A percentile compares a stretch with the other conserved stretches of the same genome.
Conservation (phyloP, 1,284 basidiomycete species). For the Apiotrichum siamense region DNA sequence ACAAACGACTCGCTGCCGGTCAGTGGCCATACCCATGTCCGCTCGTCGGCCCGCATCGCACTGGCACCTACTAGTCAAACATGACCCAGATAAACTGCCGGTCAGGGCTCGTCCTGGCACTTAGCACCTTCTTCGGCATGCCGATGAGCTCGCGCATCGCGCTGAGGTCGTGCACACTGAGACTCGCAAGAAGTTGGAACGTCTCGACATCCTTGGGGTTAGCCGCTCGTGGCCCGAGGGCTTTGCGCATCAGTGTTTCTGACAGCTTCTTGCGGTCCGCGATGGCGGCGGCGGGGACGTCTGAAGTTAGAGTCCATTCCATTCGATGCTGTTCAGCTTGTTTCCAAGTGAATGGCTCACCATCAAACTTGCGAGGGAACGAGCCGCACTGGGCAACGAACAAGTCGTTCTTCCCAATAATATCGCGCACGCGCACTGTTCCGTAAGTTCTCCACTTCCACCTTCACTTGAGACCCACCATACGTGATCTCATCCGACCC, state of each 20-base stretch:
- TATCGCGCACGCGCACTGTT: conserved; percentile 43
- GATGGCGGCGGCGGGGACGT: conserved; percentile 26
- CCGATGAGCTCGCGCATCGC: conserved; percentile 49
- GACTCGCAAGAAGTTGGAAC: conserved; percentile 39
- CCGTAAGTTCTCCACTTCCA: neutral
- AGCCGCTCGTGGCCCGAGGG: conserved; percentile 20
- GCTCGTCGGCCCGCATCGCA: no score
- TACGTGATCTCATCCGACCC: conserved; percentile 4
- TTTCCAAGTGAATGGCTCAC: neutral
- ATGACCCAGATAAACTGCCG: conserved; percentile 9
- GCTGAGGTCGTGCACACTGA: conserved; percentile 46
- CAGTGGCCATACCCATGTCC: no score
- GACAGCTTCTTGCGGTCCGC: conserved; percentile 15
- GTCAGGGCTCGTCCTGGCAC: conserved; percentile 21
- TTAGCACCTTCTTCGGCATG: conserved; percentile 37
- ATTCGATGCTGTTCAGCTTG: conserved; percentile 9
- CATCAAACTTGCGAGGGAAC: conserved; percentile 9
- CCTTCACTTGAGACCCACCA: neutral
- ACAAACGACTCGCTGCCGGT: conserved; percentile 25
- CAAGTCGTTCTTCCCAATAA: conserved; percentile 48
- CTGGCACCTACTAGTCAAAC: conserved; percentile 10
- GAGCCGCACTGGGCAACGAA: conserved; percentile 27
- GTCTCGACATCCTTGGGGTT: conserved; percentile 28
- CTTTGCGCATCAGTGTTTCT: conserved; percentile 19
- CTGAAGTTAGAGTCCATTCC: conserved; percentile 21